phyloP scores from a whole-genome alignment of 2,329 filamentous ascomycete species.

The Gliomastix tumulicola region DNA sequence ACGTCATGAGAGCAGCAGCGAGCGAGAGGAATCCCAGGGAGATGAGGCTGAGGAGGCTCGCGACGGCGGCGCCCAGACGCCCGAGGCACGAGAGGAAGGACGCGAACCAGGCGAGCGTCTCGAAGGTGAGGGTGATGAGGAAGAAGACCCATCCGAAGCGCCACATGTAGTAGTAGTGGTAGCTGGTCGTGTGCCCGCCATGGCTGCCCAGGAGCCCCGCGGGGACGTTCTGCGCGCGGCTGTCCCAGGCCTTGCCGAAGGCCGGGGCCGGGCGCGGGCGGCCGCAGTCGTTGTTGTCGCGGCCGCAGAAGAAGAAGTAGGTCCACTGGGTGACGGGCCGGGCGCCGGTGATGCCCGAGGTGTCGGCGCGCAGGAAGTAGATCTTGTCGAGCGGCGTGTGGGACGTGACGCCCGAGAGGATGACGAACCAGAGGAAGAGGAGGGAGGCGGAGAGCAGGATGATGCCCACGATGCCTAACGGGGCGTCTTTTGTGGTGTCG shows the following conservation, averaged over 20 bases:
- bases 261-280: slow-evolving; percentile 54
- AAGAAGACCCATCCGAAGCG: slow-evolving; percentile 92
- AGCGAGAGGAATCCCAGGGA: slow-evolving; percentile 65
- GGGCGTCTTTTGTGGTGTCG: slow-evolving; percentile 24
- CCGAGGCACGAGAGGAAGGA: slow-evolving; percentile 65
- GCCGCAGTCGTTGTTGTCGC: slow-evolving; percentile 58
- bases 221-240: slow-evolving; percentile 35
- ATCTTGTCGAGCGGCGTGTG: slow-evolving; percentile 60
- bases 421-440: slow-evolving; percentile 50
- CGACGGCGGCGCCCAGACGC: slow-evolving; percentile 62
- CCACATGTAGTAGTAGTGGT: slow-evolving; percentile 72
- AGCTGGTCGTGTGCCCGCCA: slow-evolving; percentile 46
- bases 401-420: slow-evolving; percentile 46
- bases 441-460: slow-evolving; percentile 43
- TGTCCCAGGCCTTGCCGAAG: slow-evolving; percentile 64
- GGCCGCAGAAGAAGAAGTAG: slow-evolving; percentile 77
- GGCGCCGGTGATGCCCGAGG: slow-evolving; percentile 63
- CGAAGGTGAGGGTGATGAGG: slow-evolving; percentile 78
- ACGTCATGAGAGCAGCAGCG: slow-evolving; percentile 70
- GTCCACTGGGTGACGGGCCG: slow-evolving; percentile 74
- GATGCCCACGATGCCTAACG: slow-evolving; percentile 33
- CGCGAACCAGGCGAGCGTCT: slow-evolving; percentile 57
- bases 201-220: slow-evolving; percentile 39
- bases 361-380: slow-evolving; percentile 81
- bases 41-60: slow-evolving; percentile 47